Conservation (phyloP, 139 green algal genomes). For the Auxenochlorella protothecoides region DNA sequence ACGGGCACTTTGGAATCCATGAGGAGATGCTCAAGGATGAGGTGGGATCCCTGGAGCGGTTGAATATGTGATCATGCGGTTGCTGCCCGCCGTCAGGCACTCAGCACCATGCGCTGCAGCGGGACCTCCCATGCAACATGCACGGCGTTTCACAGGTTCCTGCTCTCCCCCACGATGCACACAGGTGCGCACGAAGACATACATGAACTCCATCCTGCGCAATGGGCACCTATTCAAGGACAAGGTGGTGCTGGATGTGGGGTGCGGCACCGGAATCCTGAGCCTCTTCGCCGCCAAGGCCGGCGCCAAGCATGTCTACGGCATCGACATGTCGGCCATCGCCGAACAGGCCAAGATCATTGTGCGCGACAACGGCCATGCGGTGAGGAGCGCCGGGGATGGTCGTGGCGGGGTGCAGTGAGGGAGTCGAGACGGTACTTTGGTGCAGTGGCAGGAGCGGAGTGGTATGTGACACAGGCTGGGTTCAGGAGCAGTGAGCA, state of each 20-base stretch:
- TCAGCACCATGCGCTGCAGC: no score
- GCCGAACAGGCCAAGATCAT: conserved; percentile 76
- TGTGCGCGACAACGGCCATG: conserved; percentile 66
- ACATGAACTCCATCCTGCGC: conserved; percentile 73
- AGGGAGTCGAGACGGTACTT: no score
- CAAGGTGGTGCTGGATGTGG: conserved; percentile 89
- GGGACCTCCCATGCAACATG: no score
- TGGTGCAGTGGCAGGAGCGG: no score
- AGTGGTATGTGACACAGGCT: no score
- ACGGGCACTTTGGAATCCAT: conserved; percentile 83
- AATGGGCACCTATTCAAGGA: conserved; percentile 73
- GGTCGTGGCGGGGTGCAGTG: no score
- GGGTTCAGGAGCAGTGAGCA: no score
- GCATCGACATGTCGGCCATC: conserved; percentile 80
- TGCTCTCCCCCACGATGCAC: no score
- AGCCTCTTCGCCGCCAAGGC: conserved; percentile 79
- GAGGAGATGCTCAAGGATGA: conserved; percentile 92
- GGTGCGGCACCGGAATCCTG: conserved; percentile 83
- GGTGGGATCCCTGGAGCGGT: neutral
- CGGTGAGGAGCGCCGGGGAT: neutral
- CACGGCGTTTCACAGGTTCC: no score
- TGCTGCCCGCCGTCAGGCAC: no score
- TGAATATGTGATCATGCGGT: no score
- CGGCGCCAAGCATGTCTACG: conserved; percentile 83
- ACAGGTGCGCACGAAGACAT: conserved; percentile 63